Evolutionary conservation across 139 green algal species (phyloP), one percentile per base, ranked within the genome.

Genomic region (Chlorella sorokiniana): DNA sequence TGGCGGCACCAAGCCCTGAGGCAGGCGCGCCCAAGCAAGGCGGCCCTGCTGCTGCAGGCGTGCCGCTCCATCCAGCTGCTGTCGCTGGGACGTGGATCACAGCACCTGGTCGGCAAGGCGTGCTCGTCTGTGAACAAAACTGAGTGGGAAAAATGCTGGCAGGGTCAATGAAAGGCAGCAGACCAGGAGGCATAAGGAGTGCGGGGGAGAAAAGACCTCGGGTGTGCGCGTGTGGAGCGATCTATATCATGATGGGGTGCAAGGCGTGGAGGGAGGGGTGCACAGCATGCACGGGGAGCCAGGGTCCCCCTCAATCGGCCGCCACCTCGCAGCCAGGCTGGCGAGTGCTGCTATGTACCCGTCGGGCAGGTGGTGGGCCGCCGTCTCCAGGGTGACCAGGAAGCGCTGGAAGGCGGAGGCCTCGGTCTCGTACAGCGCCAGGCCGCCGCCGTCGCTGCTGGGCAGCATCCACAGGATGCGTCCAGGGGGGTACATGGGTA

Each of bases 401-500:
- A 79, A 79, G 73, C 73, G 73, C 52, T 51, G 37, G 38, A 79
- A 69, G 54, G 73, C 51, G 16, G 73, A 27, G 52, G 69, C 52
- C 3, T 68, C 54, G 27, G 42, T 42, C 52, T 69, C 45, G 27
- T 56, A 61, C 52, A 79, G 27, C 37, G 14, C 68, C 64, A 48
- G 29, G 9, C 33, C 4, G 62, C 62, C 25, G 31, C 33, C 18
- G 67, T 38, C 31, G 1, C 18, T 35, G 38, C 23, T 31, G 14
- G 73, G 73, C 73, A 79, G 73, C 54, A 79, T 41, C 73, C 73
- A 79, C 52, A 79, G 38, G 51, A 79, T 68, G 73, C 73, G 73
- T 37, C 73, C 73, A 4, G 73, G 73, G 10, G 73, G 73, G 73
- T 68, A 79, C 73, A 79, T 79, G 73, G 73, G 73, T 27, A 69